These are phyloP conservation scores for Suillus tomentosus DNA, from an alignment of 768 basidiomycete species.

Conservation along the genomic window DNA sequence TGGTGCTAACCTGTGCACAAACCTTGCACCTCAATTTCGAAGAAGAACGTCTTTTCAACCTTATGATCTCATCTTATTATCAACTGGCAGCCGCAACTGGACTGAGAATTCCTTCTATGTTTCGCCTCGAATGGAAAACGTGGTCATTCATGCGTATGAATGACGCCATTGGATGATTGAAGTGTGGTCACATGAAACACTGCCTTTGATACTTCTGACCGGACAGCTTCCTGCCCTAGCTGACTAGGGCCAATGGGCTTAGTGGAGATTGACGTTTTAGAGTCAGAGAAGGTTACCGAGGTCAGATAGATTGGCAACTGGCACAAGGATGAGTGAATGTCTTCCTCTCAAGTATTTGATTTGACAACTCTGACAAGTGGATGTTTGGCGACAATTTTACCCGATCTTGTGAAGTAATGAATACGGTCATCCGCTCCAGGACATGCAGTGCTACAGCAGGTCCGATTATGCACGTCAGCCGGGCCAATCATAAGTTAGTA, in stretches of 20 bases:
- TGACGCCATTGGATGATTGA: background rate
- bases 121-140: background rate
- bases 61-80: background rate
- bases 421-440: background rate
- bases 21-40: background rate
- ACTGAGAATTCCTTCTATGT: background rate
- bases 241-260: background rate
- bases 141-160: background rate
- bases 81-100: background rate
- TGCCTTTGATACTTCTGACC: too few relatives aligned
- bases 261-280: background rate
- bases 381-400: background rate
- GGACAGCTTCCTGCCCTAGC: too few relatives aligned
- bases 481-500: too few relatives aligned
- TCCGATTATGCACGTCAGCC: too few relatives aligned
- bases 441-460: background rate
- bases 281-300: background rate
- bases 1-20: background rate
- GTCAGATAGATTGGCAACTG: background rate
- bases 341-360: background rate
- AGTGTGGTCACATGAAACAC: background rate
- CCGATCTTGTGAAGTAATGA: too few relatives aligned
- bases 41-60: too few relatives aligned
- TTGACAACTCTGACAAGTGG: background rate
- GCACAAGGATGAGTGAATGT: background rate